Conservation (phyloP, 768 basidiomycete species). For the Tricholoma saponaceum region DNA sequence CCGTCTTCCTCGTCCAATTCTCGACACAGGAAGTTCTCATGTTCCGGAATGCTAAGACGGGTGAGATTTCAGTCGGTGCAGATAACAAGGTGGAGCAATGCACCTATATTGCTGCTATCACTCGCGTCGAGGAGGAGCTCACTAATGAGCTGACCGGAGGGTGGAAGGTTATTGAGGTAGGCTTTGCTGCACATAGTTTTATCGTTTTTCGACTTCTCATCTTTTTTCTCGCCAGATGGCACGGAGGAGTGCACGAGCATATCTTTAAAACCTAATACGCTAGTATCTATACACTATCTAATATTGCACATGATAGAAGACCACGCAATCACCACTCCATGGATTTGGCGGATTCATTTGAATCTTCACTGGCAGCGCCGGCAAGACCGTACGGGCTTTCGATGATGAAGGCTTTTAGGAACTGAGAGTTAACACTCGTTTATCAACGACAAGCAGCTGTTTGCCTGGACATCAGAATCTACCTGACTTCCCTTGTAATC, state of each 20-base stretch:
- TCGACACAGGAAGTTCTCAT: slow-evolving; percentile 90
- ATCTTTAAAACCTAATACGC: slow-evolving; percentile 33
- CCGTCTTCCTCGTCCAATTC: slow-evolving; percentile 90
- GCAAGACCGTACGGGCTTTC: too few species aligned
- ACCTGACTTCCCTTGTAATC: too few species aligned
- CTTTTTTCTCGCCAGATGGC: slow-evolving; percentile 29
- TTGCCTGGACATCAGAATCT: too few species aligned
- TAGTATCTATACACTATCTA: slow-evolving; percentile 10
- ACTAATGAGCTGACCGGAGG: slow-evolving; percentile 93
- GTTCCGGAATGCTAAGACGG: slow-evolving; percentile 86
- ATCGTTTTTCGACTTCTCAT: background rate
- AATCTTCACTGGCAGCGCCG: too few species aligned
- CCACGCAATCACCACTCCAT: slow-evolving; percentile 23
- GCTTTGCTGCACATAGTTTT: slow-evolving; percentile 15
- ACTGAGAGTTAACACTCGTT: too few species aligned
- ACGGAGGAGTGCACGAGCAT: slow-evolving; percentile 41
- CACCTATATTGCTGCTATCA: slow-evolving; percentile 88
- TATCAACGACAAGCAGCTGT: too few species aligned
- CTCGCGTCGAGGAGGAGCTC: slow-evolving; percentile 82
- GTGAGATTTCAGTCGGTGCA: slow-evolving; percentile 83
- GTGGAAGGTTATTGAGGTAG: slow-evolving; percentile 96
- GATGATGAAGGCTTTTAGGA: too few species aligned
- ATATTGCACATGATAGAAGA: slow-evolving; percentile 1
- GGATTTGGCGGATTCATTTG: background rate
- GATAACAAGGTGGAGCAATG: slow-evolving; percentile 93